Base-by-base conservation (phyloP, 1,139 yeast species). In the Magnusiomyces paraingens region DNA sequence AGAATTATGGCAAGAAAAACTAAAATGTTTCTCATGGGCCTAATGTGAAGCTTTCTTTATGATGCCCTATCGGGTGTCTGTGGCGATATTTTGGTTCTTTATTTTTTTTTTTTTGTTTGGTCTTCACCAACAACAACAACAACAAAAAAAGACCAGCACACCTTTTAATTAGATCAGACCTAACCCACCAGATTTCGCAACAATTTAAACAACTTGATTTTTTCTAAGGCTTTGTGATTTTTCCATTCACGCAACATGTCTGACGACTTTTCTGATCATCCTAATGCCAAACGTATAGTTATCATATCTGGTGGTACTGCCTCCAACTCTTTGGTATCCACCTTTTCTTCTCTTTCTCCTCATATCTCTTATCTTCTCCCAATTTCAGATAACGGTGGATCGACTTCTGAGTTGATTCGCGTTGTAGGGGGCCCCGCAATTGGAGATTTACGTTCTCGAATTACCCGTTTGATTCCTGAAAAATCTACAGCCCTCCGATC, bases 341-440 rank as follows among this genome's bases (percentile, higher is more conserved):
- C 80, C 1, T 82, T 83, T 59, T 69, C 70, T 50, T 55, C 68
- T 1, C 57, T 80, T 1, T 67, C 80, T 0, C 63, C 68, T 17
- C 62, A 66, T 29, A 73, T 86, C 14, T 73, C 85, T 1, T 90
- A 86, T 61, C 75, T 90, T 1, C 71, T 91, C 43, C 98, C 98
- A 0, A 81, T 91, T 12, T 84, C 89, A 54, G 98, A 91, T 66
- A 91, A 91, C 66, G 98, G 98, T 22, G 98, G 97, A 1, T 89
- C 96, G 1, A 89, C 97, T 0, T 85, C 95, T 32, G 98, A 91
- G 69, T 78, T 91, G 39, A 77, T 90, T n/a, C 72, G 97, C 15
- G 90, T 90, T 1, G 76, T 91, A 20, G 96, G 96, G 1, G 97
- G 97, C 0, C 96, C 96, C 1, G 97, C 97, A 0, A 88, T 91